Base-by-base conservation (phyloP, 805 yeast genomes). In the Zygosaccharomyces lentus region DNA sequence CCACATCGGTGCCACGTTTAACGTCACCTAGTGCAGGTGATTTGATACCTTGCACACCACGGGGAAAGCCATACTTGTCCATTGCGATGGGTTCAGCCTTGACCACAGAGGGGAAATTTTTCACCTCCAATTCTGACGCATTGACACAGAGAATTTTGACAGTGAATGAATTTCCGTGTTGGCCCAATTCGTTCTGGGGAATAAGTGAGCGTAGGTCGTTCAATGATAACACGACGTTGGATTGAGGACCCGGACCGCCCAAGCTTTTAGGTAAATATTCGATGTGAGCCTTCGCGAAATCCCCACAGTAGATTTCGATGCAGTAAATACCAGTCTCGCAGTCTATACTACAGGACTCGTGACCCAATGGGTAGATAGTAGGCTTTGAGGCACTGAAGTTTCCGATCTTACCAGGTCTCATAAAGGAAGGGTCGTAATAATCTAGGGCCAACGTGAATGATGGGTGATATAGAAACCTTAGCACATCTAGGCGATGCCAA, bases 401-500 rank as follows among this genome's bases (percentile, higher is more conserved):
- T 31, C 60, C 65, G 25, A 62, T 51, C 35, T 64, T 74, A 2
- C 72, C 65, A 4, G 69, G 65, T 8, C 62, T 45, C 46, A 55
- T 52, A 30, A 58, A 60, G 0, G 74, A 67, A 40, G 67, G 65
- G 73, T 81, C 84, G 16, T 65, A 54, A 46, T 62, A 67, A 59
- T 88, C 96, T 4, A 70, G 62, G 0, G 95, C 93, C 19, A 85
- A 60, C 1, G 82, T 67, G 64, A 91, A 90, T 0, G 87, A 77
- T 6, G 85, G 95, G 64, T 91, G 98, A 61, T 79, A 78, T 38
- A 87, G 66, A 59, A 84, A 91, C 58, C 96, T 73, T 37, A 87
- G 57, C 31, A 85, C 64, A 62, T 91, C 98, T 45, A 87, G 68
- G 48, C 88, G 75, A 64, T 91, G 82, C 98, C 98, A 91, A 19